Conservation (phyloP, 805 yeast species). For the Saccharomycopsis sp. region DNA sequence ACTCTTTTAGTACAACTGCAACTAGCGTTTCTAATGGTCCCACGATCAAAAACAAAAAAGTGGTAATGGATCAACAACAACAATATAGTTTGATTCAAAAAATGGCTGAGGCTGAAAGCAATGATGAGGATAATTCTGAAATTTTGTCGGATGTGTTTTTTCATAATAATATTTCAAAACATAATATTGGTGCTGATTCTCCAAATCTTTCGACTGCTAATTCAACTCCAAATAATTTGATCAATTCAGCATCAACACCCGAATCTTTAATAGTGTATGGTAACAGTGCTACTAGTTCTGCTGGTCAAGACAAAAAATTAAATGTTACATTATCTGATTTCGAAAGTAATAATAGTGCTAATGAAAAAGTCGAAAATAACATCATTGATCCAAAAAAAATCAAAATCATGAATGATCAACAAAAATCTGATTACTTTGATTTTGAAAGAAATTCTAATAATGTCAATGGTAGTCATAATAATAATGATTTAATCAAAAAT, state of each 20-base stretch:
- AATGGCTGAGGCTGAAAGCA: conserved; percentile 10
- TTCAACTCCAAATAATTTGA: conserved; percentile 12
- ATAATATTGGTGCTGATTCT: conserved; percentile 4
- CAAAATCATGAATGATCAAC: background rate
- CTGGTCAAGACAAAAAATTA: conserved; percentile 3
- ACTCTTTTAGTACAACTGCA: background rate
- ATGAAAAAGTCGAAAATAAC: background rate
- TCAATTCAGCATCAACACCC: conserved; percentile 13
- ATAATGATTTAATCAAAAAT: background rate
- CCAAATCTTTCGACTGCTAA: conserved; percentile 12
- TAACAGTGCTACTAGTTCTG: background rate
- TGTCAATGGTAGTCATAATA: background rate
- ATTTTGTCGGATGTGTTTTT: conserved; percentile 15
- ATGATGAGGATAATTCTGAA: conserved; percentile 11
- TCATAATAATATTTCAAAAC: conserved; percentile 3
- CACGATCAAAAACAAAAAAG: background rate
- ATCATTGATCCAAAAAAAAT: conserved; percentile 10
- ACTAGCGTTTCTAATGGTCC: background rate
- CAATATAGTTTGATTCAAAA: conserved; percentile 1
- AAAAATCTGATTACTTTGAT: conserved; percentile 9
- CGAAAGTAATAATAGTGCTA: conserved; percentile 3
- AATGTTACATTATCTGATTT: conserved; percentile 13
- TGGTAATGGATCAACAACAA: background rate
- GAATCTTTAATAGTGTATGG: conserved; percentile 10
- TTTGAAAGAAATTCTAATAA: conserved; percentile 1